Evolutionary conservation across 345 rosid genomes (phyloP), one percentile per base, ranked within the genome.

Genomic region (Murraya koenigii): DNA sequence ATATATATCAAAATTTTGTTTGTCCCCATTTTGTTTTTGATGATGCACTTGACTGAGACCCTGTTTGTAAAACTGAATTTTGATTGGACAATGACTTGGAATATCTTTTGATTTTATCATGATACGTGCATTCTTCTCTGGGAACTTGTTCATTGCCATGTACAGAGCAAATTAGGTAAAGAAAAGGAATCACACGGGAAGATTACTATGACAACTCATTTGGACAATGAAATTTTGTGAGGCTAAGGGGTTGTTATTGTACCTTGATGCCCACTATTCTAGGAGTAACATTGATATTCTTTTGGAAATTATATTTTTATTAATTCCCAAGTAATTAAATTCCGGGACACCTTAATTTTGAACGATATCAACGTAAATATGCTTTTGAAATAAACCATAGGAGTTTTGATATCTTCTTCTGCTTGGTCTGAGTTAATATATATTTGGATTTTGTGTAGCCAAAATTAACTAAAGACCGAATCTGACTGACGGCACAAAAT

Each of bases 131-230:
- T 26, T 61, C 8, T 61, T 63, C 4, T 32, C n/a, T 41, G 32
- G 25, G 28, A 52, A 30, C 32, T 62, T 32, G 47, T 35, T 36
- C 38, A 2, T 70, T 49, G 74, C n/a, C 84, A 82, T 80, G 82
- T 65, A 72, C 35, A 58, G 35, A 25, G 71, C 8, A 64, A 66
- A 70, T 83, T 86, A 79, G 86, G 86, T 86, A 61, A 64, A 32
- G 82, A 75, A 79, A 76, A 60, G 58, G 81, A 67, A 65, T 49
- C 55, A 3, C 10, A 23, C 19, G 20, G 47, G 44, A 76, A 78
- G 77, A 80, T 68, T 75, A 75, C 44, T n/a, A 44, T 75, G 76
- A 74, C 80, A 82, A 72, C 76, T 25, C 80, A 75, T 35, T 15
- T 47, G 30, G 79, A 83, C 63, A 81, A 64, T n/a, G 86, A 82